Conservation (phyloP, 23 red algal species). For the Gracilariopsis chorda region DNA sequence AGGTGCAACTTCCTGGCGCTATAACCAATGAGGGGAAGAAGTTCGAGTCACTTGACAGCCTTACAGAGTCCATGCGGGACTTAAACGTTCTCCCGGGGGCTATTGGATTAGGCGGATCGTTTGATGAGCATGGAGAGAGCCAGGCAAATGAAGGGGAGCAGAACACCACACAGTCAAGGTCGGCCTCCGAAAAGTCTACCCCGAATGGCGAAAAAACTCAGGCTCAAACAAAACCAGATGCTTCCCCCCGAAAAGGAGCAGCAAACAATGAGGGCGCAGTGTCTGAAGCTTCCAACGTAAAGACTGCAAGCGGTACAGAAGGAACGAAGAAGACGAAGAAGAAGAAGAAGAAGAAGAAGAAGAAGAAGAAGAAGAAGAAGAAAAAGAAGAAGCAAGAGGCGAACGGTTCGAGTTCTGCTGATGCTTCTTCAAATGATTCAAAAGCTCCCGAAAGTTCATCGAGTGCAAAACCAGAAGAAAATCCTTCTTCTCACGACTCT, state of each 20-base stretch:
- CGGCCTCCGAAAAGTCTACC: background rate
- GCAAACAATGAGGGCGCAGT: background rate
- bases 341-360: slow-evolving; percentile 1
- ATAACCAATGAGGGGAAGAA: slow-evolving; percentile 38
- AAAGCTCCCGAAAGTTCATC: background rate
- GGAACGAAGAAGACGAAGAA: background rate
- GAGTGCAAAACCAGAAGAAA: background rate
- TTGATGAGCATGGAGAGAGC: slow-evolving; percentile 27
- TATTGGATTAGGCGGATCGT: slow-evolving; percentile 32
- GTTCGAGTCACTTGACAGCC: slow-evolving; percentile 26
- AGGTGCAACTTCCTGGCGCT: slow-evolving; percentile 15
- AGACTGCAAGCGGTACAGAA: background rate
- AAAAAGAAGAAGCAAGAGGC: background rate
- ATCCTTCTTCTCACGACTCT: too few relatives aligned
- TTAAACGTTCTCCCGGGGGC: slow-evolving; percentile 47
- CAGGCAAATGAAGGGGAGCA: background rate
- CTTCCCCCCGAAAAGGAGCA: background rate
- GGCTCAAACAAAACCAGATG: background rate
- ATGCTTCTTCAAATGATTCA: background rate
- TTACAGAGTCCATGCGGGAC: background rate
- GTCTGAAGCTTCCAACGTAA: background rate
- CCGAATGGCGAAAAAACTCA: background rate
- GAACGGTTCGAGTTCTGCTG: background rate
- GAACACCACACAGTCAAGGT: background rate
- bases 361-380: slow-evolving; percentile 26